A percentile compares a stretch with the other conserved stretches of the same genome.
These are phyloP conservation scores for Globisporangium cederbergense DNA, from an alignment of 352 stramenopile species.

Conservation along the genomic window DNA sequence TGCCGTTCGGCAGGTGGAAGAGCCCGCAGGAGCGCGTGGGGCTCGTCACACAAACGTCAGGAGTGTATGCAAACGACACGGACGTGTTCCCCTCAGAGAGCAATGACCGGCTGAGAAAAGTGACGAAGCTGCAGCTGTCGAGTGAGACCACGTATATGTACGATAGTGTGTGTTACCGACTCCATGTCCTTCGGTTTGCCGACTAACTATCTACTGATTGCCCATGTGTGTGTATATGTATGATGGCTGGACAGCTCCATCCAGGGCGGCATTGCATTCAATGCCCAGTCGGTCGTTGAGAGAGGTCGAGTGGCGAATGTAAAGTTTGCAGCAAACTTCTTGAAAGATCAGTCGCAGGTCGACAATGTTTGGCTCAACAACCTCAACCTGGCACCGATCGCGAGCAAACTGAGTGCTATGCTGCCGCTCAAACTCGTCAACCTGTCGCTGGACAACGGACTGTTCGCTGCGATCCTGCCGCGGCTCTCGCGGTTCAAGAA, in stretches of 20 bases:
- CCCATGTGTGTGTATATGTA: neutral
- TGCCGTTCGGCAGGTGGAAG: conserved; percentile 7
- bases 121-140: neutral
- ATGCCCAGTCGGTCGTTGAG: neutral
- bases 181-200: too few relatives aligned
- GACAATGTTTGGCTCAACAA: neutral
- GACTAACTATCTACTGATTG: too few relatives aligned
- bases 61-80: neutral
- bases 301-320: neutral
- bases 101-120: neutral
- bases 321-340: neutral
- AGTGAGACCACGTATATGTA: neutral
- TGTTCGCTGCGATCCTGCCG: neutral
- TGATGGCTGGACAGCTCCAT: neutral
- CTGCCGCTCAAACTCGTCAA: neutral
- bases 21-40: conserved; percentile 1
- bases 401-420: neutral
- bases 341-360: neutral
- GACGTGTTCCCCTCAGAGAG: neutral
- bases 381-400: neutral
- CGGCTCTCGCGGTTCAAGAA: neutral
- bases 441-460: conserved; percentile 1
- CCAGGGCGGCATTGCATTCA: neutral
- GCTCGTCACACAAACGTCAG: neutral
- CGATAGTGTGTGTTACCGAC: neutral